Conservation (phyloP, 257 asterid species). For the Solanum virginianum region DNA sequence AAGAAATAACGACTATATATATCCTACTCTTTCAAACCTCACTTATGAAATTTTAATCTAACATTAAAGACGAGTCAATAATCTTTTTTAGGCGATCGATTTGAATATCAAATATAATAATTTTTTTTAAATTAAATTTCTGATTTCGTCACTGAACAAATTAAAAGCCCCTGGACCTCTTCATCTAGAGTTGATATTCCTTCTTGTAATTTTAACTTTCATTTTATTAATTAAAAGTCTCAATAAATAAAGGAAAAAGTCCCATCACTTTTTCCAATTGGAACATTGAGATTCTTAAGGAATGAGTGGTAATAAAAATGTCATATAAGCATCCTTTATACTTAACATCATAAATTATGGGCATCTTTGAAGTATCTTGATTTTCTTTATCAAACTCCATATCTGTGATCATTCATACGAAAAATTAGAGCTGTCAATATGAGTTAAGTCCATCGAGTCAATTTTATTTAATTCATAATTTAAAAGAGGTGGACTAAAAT, state of each 20-base stretch:
- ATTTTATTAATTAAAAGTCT: neutral
- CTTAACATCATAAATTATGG: no score
- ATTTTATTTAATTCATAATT: no score
- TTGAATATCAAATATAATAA: neutral
- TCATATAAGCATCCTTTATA: neutral
- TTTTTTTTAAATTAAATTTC: neutral
- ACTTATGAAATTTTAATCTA: neutral
- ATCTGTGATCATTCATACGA: no score
- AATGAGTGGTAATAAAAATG: neutral
- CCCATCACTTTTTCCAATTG: neutral
- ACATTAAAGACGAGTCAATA: neutral
- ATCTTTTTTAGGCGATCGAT: neutral
- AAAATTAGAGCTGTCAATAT: no score
- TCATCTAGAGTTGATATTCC: neutral
- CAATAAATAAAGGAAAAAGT: neutral
- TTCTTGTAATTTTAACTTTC: neutral
- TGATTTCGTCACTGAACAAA: neutral
- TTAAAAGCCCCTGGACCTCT: neutral
- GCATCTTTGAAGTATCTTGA: no score
- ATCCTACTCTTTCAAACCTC: neutral
- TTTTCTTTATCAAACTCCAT: no score
- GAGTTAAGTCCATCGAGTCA: no score
- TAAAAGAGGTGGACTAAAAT: no score
- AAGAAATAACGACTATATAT: no score
- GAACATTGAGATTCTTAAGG: neutral